phyloP scores from a whole-genome alignment of 2,329 filamentous ascomycete species.

The Diplodia scrobiculata region DNA sequence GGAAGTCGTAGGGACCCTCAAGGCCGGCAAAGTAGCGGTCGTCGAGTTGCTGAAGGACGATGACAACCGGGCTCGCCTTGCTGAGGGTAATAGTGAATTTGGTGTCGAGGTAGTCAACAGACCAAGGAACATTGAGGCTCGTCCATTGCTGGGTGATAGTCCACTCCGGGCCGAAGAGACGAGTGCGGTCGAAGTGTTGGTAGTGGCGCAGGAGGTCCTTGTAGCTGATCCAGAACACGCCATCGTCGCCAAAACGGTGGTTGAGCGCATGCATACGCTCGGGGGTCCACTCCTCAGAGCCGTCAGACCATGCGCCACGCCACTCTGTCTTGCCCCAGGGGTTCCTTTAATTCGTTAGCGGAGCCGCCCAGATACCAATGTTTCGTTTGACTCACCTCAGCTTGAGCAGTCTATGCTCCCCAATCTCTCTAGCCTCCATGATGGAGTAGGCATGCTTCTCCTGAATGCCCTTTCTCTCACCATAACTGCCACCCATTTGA shows the following conservation, averaged over 20 bases:
- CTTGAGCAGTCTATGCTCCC: slow-evolving; percentile 59
- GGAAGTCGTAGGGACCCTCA: slow-evolving; percentile 56
- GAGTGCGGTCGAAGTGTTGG: slow-evolving; percentile 62
- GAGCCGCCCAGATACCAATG: slow-evolving; percentile 31
- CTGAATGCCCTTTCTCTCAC: slow-evolving; percentile 51
- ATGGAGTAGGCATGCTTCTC: slow-evolving; percentile 59
- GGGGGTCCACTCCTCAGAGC: slow-evolving; percentile 79
- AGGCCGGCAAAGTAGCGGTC: slow-evolving; percentile 60
- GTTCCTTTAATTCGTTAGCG: slow-evolving; percentile 55
- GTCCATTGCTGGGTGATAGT: slow-evolving; percentile 64
- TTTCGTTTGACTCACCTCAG: slow-evolving; percentile 51
- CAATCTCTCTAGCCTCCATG: slow-evolving; percentile 59
- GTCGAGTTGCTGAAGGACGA: slow-evolving; percentile 63
- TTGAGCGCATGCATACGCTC: slow-evolving; percentile 72
- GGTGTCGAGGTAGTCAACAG: slow-evolving; percentile 62
- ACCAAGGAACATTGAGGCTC: slow-evolving; percentile 61
- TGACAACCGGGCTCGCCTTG: slow-evolving; percentile 57
- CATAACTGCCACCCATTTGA: slow-evolving; percentile 64
- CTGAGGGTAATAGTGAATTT: slow-evolving; percentile 60
- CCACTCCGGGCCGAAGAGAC: slow-evolving; percentile 64
- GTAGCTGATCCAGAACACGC: slow-evolving; percentile 60
- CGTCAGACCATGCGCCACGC: slow-evolving; percentile 79
- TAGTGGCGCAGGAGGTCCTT: slow-evolving; percentile 61
- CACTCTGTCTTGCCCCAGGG: slow-evolving; percentile 81
- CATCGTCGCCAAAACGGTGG: slow-evolving; percentile 75